These are phyloP conservation scores for Casuarina glauca DNA, from an alignment of 306 rosid species.

Conservation along the genomic window DNA sequence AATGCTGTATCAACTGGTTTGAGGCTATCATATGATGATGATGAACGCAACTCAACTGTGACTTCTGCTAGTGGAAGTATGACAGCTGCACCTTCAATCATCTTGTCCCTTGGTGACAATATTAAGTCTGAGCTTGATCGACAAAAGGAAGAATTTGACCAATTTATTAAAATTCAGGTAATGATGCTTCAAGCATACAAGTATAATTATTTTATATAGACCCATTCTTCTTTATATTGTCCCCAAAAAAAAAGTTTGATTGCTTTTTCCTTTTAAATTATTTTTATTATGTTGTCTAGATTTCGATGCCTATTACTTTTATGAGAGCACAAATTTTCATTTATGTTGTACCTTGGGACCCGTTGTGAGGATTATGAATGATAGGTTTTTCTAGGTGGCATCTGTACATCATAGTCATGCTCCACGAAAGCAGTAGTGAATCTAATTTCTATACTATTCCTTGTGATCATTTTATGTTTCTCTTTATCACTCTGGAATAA, in stretches of 20 bases:
- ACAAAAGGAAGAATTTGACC: conserved; percentile 86
- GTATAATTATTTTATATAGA: not conserved
- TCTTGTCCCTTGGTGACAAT: conserved; percentile 68
- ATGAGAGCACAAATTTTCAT: not conserved
- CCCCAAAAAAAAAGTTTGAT: not conserved
- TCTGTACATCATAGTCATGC: not conserved
- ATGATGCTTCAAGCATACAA: not conserved
- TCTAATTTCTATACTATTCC: conserved; percentile 4
- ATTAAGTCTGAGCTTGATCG: conserved; percentile 71
- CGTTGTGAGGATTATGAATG: not conserved
- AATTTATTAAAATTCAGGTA: conserved; percentile 79
- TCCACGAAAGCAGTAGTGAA: not conserved
- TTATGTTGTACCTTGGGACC: not conserved
- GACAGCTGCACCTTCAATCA: conserved; percentile 59
- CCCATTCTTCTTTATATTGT: not conserved
- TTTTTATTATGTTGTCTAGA: not conserved
- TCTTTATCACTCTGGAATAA: conserved; percentile 4
- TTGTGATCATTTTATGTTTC: conserved; percentile 7
- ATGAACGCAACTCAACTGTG: conserved; percentile 87
- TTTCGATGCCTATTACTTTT: not conserved
- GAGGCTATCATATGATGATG: conserved; percentile 85
- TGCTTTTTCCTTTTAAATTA: not conserved
- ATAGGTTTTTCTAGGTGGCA: not conserved
- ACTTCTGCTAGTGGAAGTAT: conserved; percentile 92
- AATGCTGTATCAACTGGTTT: conserved; percentile 87